These are phyloP conservation scores for Fragaria ananassa DNA, from an alignment of 306 rosid genomes.

Conservation along the genomic window DNA sequence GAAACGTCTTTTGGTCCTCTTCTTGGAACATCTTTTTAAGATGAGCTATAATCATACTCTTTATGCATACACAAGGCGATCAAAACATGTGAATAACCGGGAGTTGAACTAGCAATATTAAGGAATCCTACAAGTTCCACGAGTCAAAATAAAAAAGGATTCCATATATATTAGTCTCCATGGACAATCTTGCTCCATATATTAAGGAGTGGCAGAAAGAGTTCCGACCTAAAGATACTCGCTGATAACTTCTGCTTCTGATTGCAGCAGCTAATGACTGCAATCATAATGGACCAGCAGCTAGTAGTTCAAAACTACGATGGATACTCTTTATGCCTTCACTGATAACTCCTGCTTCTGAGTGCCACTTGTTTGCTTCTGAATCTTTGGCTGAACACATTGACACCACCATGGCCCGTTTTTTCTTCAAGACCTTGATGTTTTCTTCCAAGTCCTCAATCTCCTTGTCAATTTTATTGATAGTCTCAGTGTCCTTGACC, in stretches of 20 bases:
- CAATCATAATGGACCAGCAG: neutral
- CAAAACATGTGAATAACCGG: neutral
- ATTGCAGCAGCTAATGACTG: neutral
- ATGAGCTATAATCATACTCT: no score
- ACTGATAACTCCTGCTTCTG: constrained; percentile 3
- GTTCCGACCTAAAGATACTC: neutral
- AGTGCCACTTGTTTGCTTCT: neutral
- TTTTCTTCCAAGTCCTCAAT: neutral
- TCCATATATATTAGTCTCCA: neutral
- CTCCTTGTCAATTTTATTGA: neutral
- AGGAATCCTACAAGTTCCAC: neutral
- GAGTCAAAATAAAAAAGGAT: neutral
- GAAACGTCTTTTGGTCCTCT: no score
- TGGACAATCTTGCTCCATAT: neutral
- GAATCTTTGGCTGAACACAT: neutral
- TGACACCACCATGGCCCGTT: neutral
- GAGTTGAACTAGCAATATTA: neutral
- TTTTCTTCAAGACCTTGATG: constrained; percentile 8
- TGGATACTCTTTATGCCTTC: neutral
- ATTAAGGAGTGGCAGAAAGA: neutral
- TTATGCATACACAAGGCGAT: neutral
- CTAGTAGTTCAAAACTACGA: neutral
- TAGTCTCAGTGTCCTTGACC: neutral
- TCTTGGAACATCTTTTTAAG: no score
- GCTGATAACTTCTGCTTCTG: neutral